phyloP scores from a whole-genome alignment of 2,329 filamentous ascomycete genomes.

The Magnaporthiopsis poae region DNA sequence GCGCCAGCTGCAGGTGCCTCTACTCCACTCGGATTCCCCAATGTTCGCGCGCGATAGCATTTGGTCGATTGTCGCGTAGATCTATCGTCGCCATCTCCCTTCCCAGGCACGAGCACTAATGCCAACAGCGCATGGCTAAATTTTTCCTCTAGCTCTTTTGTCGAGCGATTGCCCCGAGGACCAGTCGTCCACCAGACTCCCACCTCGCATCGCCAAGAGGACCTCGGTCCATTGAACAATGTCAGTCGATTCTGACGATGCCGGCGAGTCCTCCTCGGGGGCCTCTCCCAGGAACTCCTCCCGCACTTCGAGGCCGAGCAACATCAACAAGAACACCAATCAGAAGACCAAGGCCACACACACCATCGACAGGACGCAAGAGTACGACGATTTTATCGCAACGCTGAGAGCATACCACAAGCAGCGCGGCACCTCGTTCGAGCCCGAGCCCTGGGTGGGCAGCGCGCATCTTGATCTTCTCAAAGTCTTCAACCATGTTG shows the following conservation, averaged over 20 bases:
- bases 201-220: neutral
- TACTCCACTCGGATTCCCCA: neutral
- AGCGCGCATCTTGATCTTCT: slow-evolving; percentile 57
- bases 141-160: neutral
- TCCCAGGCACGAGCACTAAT: neutral
- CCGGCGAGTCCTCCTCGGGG: slow-evolving; percentile 3
- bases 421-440: slow-evolving; percentile 68
- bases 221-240: neutral
- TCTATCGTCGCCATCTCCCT: neutral
- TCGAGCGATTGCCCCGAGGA: neutral
- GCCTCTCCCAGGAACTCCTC: slow-evolving; percentile 6
- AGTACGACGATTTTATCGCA: slow-evolving; percentile 71
- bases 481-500: slow-evolving; percentile 68
- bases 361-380: slow-evolving; percentile 50
- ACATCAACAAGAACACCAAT: slow-evolving; percentile 2
- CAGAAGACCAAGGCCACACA: slow-evolving; percentile 15
- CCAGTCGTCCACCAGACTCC: neutral
- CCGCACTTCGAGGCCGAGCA: slow-evolving; percentile 4
- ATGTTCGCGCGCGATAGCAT: neutral
- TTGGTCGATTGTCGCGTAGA: neutral
- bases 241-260: slow-evolving; percentile 6
- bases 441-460: slow-evolving; percentile 73
- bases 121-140: neutral
- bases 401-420: slow-evolving; percentile 65
- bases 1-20: neutral